Base-by-base conservation (phyloP, 2,329 filamentous ascomycete species). In the Aspergillus udagawae region DNA sequence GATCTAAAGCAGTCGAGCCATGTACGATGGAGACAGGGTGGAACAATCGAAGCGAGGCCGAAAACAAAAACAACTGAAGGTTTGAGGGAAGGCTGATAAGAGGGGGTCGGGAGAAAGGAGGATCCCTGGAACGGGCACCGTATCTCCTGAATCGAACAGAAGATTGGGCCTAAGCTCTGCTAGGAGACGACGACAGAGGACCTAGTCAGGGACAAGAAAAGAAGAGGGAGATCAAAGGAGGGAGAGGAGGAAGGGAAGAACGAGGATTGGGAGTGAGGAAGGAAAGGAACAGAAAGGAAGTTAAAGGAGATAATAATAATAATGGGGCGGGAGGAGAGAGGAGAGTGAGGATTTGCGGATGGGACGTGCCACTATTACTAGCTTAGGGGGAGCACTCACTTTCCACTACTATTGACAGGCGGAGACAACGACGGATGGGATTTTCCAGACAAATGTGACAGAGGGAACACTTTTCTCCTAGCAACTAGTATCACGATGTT, bases 251-350 rank as follows among this genome's bases (percentile, higher is more conserved):
- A 41, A 60, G 55, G 50, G 65, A 68, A 67, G 65, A 69, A 65
- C 62, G 62, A 68, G 60, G 63, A 55, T 62, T 58, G 62, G 63
- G 65, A 64, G 57, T 61, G 60, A 67, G 63, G 65, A 66, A 67
- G 64, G 62, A 64, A 67, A 67, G 65, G 68, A 65, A 67, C 73
- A 74, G 70, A 69, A 65, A 72, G 69, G 64, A 60, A 64, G 63
- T 35, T 35, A 63, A 60, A 55, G 59, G 60, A 63, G 54, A 56
- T 62, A 58, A 61, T 49, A 55, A 53, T 57, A 63, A 65, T 64
- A 64, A 60, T 65, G 53, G 60, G 59, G 59, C 56, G 65, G 57
- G 65, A 61, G 59, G 57, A 63, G 57, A 56, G 63, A 67, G 53
- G 59, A 59, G 59, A 62, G 63, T 65, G 66, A 60, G 67, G 66